Base-by-base conservation (phyloP, 192 early-diverging fungal genomes). In the Rhizoclosmatium sp. region DNA sequence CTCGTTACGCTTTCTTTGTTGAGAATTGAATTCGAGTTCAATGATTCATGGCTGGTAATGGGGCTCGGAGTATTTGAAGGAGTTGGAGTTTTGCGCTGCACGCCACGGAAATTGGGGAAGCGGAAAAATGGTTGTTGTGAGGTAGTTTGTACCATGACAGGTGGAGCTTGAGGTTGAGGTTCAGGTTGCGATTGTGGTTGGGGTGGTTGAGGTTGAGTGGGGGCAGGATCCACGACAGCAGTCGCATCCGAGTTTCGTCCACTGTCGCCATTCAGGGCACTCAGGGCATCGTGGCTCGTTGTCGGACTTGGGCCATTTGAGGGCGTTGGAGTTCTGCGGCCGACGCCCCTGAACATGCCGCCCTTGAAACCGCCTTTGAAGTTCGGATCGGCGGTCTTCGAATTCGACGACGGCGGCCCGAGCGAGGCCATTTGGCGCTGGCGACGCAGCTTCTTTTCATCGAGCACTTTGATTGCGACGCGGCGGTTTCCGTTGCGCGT, bases 401-500 rank as follows among this genome's bases (percentile, higher is more conserved):
- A 31, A 31, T 31, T 31, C 31, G 31, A 31, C 31, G 31, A 31
- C 76, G 71, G 79, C 85, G 40, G 82, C 71, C 5, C 71, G 46
- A 90, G 86, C 0, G 89, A 84, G 83, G 89, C 88, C 69, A 89
- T 87, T 59, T 89, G 88, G 64, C 92, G 92, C 47, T 69, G 79
- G 44, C 80, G 72, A 40, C 94, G 89, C 59, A 99, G 83, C 59
- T 93, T 91, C 19, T 93, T 87, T 79, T 97, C 98, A 84, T 90
- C 91, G 70, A 96, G 97, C 84, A 96, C 97, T 85, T 99, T 99
- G 66, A 98, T 92, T 19, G 97, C 97, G 85, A 95, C 94, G 78
- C 87, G 61, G 3, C 67, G 67, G 47, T 19, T 41, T 9, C 49
- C 54, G 54, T 23, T 9, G 10, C 7, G 10, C 12, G 21, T 5